phyloP scores from a whole-genome alignment of 2,329 filamentous ascomycete species.

The Samsoniella hepiali region DNA sequence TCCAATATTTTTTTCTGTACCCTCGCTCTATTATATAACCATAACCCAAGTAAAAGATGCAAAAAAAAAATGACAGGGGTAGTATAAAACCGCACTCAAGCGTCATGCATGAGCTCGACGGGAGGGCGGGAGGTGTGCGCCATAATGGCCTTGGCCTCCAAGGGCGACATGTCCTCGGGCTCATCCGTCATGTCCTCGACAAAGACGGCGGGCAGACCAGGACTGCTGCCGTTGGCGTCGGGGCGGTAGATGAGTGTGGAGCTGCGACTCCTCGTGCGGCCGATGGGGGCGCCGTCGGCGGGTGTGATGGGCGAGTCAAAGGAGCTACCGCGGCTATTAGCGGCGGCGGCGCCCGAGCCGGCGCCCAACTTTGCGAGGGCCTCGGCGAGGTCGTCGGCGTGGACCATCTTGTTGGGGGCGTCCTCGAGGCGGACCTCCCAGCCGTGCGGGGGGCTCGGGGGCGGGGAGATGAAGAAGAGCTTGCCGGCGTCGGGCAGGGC shows the following conservation, averaged over 20 bases:
- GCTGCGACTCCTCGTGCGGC: slow-evolving; percentile 52
- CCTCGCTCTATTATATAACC: slow-evolving; percentile 4
- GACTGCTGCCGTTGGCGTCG: slow-evolving; percentile 50
- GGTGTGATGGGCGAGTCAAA: slow-evolving; percentile 40
- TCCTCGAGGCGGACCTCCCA: slow-evolving; percentile 68
- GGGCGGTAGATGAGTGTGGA: slow-evolving; percentile 66
- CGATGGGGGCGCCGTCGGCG: slow-evolving; percentile 32
- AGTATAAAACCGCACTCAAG: slow-evolving; percentile 21
- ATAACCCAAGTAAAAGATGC: neutral
- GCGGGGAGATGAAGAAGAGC: slow-evolving; percentile 70
- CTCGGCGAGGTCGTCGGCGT: slow-evolving; percentile 66
- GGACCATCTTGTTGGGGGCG: slow-evolving; percentile 66
- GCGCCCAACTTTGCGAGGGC: slow-evolving; percentile 62
- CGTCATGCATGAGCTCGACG: slow-evolving; percentile 59
- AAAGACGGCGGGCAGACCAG: slow-evolving; percentile 60
- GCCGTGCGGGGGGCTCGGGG: slow-evolving; percentile 64
- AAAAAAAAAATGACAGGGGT: neutral
- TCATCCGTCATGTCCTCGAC: slow-evolving; percentile 66
- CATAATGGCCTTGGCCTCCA: slow-evolving; percentile 48
- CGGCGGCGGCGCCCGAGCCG: slow-evolving; percentile 27
- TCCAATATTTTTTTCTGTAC: slow-evolving; percentile 1
- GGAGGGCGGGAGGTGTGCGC: slow-evolving; percentile 62
- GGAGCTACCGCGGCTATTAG: slow-evolving; percentile 9
- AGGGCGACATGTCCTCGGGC: slow-evolving; percentile 43
- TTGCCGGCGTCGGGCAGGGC: slow-evolving; percentile 67